Evolutionary conservation across 192 early-diverging fungal genomes (phyloP).

Genomic region (Mortierella antarctica): DNA sequence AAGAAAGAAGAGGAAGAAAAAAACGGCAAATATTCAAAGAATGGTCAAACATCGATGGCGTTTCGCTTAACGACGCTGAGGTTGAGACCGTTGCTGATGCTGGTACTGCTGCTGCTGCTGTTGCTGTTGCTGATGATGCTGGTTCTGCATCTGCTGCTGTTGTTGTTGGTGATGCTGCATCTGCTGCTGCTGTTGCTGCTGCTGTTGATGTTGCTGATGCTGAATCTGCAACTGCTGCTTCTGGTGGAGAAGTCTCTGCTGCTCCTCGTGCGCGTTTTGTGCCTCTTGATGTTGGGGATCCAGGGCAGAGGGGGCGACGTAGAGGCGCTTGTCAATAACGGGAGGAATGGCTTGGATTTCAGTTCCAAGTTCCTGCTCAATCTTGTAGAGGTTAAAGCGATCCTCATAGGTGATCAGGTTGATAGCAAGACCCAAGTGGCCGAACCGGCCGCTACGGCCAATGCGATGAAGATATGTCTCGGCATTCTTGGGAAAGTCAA

Average conservation of each 20-base stretch:
- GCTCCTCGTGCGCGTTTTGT: constrained; percentile 43
- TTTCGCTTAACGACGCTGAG: constrained; percentile 1
- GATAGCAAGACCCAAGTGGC: constrained; percentile 98
- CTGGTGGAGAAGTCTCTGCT: constrained; percentile 44
- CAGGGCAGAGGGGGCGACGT: constrained; percentile 80
- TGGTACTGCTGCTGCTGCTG: constrained; percentile 14
- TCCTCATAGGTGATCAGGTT: constrained; percentile 97
- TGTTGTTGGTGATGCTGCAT: constrained; percentile 8
- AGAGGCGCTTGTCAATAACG: constrained; percentile 91
- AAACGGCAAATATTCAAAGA: too few species aligned
- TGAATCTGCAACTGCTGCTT: constrained; percentile 50
- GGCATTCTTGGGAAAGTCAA: constrained; percentile 92
- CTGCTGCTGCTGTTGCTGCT: constrained; percentile 23
- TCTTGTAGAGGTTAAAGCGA: constrained; percentile 73
- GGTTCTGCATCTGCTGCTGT: constrained; percentile 3
- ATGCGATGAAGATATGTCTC: constrained; percentile 99
- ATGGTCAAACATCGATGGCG: neutral
- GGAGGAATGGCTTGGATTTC: constrained; percentile 97
- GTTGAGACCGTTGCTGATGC: neutral
- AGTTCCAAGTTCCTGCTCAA: constrained; percentile 92
- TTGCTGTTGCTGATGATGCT: constrained; percentile 20
- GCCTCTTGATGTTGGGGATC: constrained; percentile 70
- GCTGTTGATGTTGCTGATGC: constrained; percentile 44
- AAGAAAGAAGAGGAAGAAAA: constrained; percentile 6
- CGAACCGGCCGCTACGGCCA: constrained; percentile 99